phyloP scores from a whole-genome alignment of 371 early-diverging fungal species.

The Mucor circinelloides region DNA sequence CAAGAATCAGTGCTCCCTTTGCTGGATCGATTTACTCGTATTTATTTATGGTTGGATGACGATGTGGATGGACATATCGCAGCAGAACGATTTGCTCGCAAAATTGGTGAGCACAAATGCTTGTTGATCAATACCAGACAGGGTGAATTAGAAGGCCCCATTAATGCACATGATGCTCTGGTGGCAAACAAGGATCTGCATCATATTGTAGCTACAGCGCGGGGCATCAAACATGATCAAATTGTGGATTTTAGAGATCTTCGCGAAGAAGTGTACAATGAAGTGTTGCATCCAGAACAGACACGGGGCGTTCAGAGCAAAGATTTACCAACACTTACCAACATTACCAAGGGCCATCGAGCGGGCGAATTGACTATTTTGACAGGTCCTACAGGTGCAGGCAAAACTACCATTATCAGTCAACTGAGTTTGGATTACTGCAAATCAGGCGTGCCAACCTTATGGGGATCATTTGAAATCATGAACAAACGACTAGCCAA shows the following conservation, averaged over 20 bases:
- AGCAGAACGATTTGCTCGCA: slow-evolving; percentile 62
- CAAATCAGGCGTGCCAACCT: slow-evolving; percentile 70
- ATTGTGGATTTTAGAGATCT: slow-evolving; percentile 65
- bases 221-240: slow-evolving; percentile 63
- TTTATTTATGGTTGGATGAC: slow-evolving; percentile 78
- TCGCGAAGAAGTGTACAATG: slow-evolving; percentile 67
- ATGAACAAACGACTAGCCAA: slow-evolving; percentile 70
- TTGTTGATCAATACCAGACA: slow-evolving; percentile 50
- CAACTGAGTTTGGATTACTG: slow-evolving; percentile 77
- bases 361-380: slow-evolving; percentile 76
- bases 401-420: slow-evolving; percentile 80
- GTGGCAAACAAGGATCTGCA: slow-evolving; percentile 30
- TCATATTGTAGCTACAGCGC: slow-evolving; percentile 41
- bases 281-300: slow-evolving; percentile 69
- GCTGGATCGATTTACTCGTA: slow-evolving; percentile 62
- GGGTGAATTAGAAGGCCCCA: slow-evolving; percentile 43
- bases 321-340: slow-evolving; percentile 63
- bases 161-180: slow-evolving; percentile 47
- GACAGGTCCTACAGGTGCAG: slow-evolving; percentile 77
- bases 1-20: slow-evolving; percentile 64
- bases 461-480: slow-evolving; percentile 87
- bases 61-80: slow-evolving; percentile 66
- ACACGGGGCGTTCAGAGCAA: slow-evolving; percentile 64
- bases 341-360: slow-evolving; percentile 73
- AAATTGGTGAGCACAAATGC: slow-evolving; percentile 66